Base-by-base conservation (phyloP, 2,329 filamentous ascomycete species). In the Botryotinia convoluta region DNA sequence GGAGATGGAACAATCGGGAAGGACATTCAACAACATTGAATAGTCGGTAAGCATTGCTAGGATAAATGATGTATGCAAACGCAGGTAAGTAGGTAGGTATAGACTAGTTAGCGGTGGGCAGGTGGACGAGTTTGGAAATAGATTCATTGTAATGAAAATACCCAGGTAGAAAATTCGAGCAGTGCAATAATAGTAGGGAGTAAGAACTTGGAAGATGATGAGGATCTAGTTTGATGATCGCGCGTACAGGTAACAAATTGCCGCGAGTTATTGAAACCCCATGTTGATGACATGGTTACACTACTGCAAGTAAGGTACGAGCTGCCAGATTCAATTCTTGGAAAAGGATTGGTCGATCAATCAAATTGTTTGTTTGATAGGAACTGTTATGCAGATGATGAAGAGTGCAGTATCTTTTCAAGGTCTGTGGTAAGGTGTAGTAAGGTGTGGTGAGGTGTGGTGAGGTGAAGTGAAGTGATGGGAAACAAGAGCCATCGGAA, bases 241-340 rank as follows among this genome's bases (percentile, higher is more conserved):
- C 71, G 71, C 51, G 62, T 72, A 45, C 35, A 67, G 39, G 48
- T 67, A 72, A 57, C 35, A 72, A 67, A 72, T 72, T 72, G 71
- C 62, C 71, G 71, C 71, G 71, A 48, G 62, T 44, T 16, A 51
- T 48, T 37, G 37, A 29, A 22, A 9, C 14, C 42, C 59, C 59
- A 63, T 63, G 59, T 63, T 39, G 32, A 42, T 22, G 26, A 42
- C 16, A 29, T 42, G 51, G 69, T 57, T 45, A 57, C 60, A 64
- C 59, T 71, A 71, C 59, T 54, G 44, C 35, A 71, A 65, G 69
- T 71, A 57, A 71, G 69, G 69, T 42, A 71, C 69, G 69, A 71
- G 42, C 37, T 32, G 45, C 65, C 51, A 42, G 35, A 59, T 42
- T 39, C 32, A 57, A 29, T 69, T 20, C 35, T 39, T n/a, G 65